Conservation (phyloP, 306 rosid genomes). For the Cicer chorassanicum region DNA sequence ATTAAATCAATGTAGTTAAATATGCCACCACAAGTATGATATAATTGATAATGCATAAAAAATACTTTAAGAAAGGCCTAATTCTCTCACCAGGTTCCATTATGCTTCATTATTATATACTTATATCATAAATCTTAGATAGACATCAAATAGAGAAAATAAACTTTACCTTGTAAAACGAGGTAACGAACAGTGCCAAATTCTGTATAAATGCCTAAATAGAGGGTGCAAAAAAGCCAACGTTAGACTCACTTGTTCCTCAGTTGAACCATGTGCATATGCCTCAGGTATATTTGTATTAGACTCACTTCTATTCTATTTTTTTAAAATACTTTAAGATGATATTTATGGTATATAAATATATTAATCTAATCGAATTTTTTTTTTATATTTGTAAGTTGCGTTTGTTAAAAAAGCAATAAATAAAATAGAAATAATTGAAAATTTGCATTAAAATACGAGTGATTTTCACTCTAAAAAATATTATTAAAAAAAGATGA, state of each 20-base stretch:
- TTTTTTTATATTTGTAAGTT: too few relatives aligned
- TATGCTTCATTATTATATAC: too few relatives aligned
- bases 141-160: not conserved
- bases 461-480: too few relatives aligned
- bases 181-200: constrained; percentile 89
- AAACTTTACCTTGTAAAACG: constrained; percentile 77
- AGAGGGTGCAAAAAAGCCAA: not conserved
- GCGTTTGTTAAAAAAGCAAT: too few relatives aligned
- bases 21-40: constrained; percentile 1
- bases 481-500: too few relatives aligned
- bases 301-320: not conserved
- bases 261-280: constrained; percentile 82
- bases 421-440: too few relatives aligned
- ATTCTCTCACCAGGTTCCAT: too few relatives aligned
- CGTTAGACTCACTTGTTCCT: constrained; percentile 73
- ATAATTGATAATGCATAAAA: not conserved
- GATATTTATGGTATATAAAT: too few relatives aligned
- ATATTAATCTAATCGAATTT: too few relatives aligned
- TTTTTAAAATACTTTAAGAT: too few relatives aligned
- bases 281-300: constrained; percentile 88
- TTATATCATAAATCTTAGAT: not conserved
- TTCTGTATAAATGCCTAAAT: constrained; percentile 90
- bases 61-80: too few relatives aligned
- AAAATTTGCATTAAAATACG: too few relatives aligned
- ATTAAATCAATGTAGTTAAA: not conserved